Base-by-base conservation (phyloP, 768 basidiomycete species). In the Leccinellum rugosiceps region DNA sequence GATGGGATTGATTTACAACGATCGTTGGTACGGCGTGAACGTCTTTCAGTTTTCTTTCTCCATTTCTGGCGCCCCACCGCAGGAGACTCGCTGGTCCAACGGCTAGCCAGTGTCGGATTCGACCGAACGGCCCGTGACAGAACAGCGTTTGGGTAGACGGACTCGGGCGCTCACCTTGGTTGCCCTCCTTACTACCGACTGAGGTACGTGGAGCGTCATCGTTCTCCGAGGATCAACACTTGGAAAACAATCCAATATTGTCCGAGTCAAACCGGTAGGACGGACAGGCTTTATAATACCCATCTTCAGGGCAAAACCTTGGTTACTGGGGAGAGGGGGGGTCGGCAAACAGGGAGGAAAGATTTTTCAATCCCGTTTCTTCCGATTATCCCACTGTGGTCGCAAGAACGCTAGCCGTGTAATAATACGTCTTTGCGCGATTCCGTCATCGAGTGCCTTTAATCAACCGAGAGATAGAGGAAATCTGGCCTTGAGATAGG, bases 361-460 rank as follows among this genome's bases (percentile, higher is more conserved):
- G 32, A 46, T 19, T 21, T 49, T 56, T 58, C 53, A 41, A 19
- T 26, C 28, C 3, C 13, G 13, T 45, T 45, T 26, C 30, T 11
- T 17, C 58, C 41, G 55, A 56, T 53, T 48, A 34, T 48, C 45
- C n/a, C 30, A 60, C 31, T 2, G 46, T 55, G 58, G 61, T 58
- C 51, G 51, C 55, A 53, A 52, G 28, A 44, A 58, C 55, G 46
- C 63, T 13, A 34, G n/a, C 32, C 52, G 15, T 53, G 19, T 28
- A 26, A 48, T 60, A 44, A 54, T 46, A 52, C 15, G 23, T 13
- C 50, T 25, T 8, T 43, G 46, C 19, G 44, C 14, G 21, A 46
- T 59, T 56, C 32, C 60, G 58, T 59, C 52, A 68, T 52, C 48
- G 32, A 3, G 25, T 44, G 53, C 53, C 59, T 55, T 44, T 23